A percentile compares a stretch with the other conserved stretches of the same genome.
phyloP scores from a whole-genome alignment of 257 asterid genomes.

The Hygrophila difformis region DNA sequence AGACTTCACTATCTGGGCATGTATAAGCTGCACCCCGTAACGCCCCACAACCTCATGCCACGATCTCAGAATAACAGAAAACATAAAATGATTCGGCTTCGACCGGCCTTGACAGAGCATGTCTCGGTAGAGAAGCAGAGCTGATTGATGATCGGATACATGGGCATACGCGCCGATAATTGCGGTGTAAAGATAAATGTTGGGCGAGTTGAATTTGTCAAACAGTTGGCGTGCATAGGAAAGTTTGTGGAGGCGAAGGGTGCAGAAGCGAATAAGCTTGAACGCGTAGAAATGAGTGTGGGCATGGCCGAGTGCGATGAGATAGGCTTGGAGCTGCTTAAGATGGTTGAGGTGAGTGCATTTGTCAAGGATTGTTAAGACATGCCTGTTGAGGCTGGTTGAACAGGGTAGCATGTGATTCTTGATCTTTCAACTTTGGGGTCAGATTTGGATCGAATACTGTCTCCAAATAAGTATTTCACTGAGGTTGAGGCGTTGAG shows the following conservation, averaged over 20 bases:
- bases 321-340: slow-evolving; percentile 65
- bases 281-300: slow-evolving; percentile 58
- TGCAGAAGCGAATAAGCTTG: slow-evolving; percentile 76
- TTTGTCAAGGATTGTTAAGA: slow-evolving; percentile 39
- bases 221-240: slow-evolving; percentile 60
- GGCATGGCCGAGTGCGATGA: slow-evolving; percentile 57
- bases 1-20: slow-evolving; percentile 47
- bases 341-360: slow-evolving; percentile 50
- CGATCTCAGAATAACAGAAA: slow-evolving; percentile 46
- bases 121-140: slow-evolving; percentile 42
- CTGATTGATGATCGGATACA: slow-evolving; percentile 35
- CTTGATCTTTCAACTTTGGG: too few relatives aligned
- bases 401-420: slow-evolving; percentile 31
- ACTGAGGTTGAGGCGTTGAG: too few relatives aligned
- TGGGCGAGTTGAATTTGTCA: slow-evolving; percentile 46
- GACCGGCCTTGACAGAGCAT: slow-evolving; percentile 43
- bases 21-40: slow-evolving; percentile 56
- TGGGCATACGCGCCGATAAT: slow-evolving; percentile 43
- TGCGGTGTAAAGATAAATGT: slow-evolving; percentile 50
- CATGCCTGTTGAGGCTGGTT: slow-evolving; percentile 35
- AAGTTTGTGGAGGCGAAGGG: slow-evolving; percentile 33
- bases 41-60: slow-evolving; percentile 39
- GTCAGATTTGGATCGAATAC: too few relatives aligned
- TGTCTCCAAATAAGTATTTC: too few relatives aligned
- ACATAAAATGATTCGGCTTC: slow-evolving; percentile 61